Evolutionary conservation across 2,329 filamentous ascomycete species (phyloP).

Genomic region (Xylariomycetidae sp.): DNA sequence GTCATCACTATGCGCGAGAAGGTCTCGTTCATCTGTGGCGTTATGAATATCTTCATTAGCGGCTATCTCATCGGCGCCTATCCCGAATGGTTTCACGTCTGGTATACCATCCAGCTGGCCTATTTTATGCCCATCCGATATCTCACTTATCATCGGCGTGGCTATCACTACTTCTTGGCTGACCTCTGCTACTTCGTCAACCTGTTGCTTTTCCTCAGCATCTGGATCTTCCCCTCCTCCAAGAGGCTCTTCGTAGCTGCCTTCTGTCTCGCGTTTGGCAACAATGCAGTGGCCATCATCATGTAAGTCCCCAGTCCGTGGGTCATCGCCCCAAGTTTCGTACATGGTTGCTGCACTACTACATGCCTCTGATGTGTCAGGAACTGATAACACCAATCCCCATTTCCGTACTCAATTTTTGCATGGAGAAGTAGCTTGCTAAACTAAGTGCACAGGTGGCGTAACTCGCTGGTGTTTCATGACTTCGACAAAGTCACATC

Average conservation of each 20-base stretch:
- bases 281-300: conserved; percentile 95
- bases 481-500: conserved; percentile 97
- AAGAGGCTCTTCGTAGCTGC: conserved; percentile 89
- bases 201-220: conserved; percentile 70
- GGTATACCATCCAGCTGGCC: conserved; percentile 82
- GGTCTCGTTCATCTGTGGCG: conserved; percentile 90
- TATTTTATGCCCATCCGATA: conserved; percentile 98
- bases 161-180: conserved; percentile 95
- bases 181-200: conserved; percentile 99
- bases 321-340: no score
- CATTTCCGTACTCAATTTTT: no score
- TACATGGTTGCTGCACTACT: no score
- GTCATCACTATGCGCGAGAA: conserved; percentile 89
- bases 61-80: conserved; percentile 86
- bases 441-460: no score
- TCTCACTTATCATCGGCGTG: conserved; percentile 84
- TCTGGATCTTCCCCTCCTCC: conserved; percentile 88
- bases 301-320: no score
- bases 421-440: no score
- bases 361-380: no score
- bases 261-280: conserved; percentile 90
- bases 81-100: conserved; percentile 82
- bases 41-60: conserved; percentile 95
- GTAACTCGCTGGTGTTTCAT: conserved; percentile 97
- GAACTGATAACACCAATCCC: no score